Evolutionary conservation across 23 red algal genomes (phyloP).

Genomic region (Gracilaria gracilis): DNA sequence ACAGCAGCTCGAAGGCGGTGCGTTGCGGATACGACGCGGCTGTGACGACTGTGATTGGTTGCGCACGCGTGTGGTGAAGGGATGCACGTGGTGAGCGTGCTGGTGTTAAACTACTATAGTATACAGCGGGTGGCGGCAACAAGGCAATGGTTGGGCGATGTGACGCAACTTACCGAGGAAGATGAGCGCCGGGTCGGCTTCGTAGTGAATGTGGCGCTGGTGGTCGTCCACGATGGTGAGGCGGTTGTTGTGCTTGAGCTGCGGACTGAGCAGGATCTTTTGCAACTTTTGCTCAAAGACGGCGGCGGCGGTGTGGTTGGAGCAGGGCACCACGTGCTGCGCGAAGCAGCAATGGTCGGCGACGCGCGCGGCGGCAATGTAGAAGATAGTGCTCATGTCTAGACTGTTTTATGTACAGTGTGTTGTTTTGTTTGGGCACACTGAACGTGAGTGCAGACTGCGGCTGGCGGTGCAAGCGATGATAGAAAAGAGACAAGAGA

Average conservation of each 20-base stretch:
- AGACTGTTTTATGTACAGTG: neutral
- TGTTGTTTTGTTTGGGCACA: no score
- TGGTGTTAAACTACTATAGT: no score
- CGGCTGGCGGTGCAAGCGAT: no score
- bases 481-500: no score
- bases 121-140: no score
- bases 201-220: slow-evolving; percentile 84
- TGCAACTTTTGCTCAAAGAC: slow-evolving; percentile 47
- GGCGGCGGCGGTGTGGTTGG: neutral
- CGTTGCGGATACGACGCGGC: slow-evolving; percentile 78
- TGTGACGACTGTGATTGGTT: slow-evolving; percentile 32
- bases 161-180: slow-evolving; percentile 66
- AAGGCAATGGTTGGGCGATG: no score
- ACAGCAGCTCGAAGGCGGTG: slow-evolving; percentile 78
- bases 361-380: slow-evolving; percentile 60
- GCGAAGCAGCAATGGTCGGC: slow-evolving; percentile 59
- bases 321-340: neutral
- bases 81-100: no score
- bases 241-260: slow-evolving; percentile 61
- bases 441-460: no score
- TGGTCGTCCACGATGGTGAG: slow-evolving; percentile 79
- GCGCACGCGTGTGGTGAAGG: no score
- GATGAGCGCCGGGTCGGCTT: slow-evolving; percentile 66
- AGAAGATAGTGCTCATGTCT: slow-evolving; percentile 20
- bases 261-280: slow-evolving; percentile 57